Base-by-base conservation (phyloP, 352 stramenopile genomes). In the Globisporangium viniferum region DNA sequence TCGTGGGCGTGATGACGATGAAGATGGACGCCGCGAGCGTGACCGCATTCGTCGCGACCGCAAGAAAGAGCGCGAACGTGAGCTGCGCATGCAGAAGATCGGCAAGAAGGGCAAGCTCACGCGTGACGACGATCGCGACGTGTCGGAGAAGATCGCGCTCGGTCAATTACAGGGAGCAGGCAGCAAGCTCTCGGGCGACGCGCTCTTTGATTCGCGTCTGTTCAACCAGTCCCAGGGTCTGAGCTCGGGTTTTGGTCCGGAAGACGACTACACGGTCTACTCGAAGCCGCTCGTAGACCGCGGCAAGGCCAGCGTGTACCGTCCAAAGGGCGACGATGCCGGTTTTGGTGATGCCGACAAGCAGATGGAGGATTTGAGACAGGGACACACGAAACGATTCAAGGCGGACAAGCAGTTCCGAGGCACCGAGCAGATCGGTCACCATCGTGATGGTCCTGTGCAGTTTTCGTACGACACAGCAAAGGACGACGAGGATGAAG, bases 221-320 rank as follows among this genome's bases (percentile, higher is more conserved):
- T 99, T 99, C 73, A 99, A 99, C 76, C 97, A 99, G 80, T 98
- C 89, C 31, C 91, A 97, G 35, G 98, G 98, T 12, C 83, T 99
- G 61, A 88, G 93, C 68, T 92, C 91, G 24, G 97, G 97, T 35
- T 99, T 99, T 85, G 97, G 97, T 9, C 77, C 79, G 5, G 97
- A 99, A 22, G 97, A 99, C 70, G 98, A 99, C 51, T 99, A 99
- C 81, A 99, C 97, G 69, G 91, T 98, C 1, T 99, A 99, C 80
- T 97, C 84, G 8, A 99, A 99, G 77, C 96, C 97, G 14, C 87
- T 99, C 73, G 97, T 99, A 55, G 90, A 97, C 66, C 88, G 91
- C 12, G 90, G 90, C 55, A 94, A 96, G 66, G 89, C 87, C 3
- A 94, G 84, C 33, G 88, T 97, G 62, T 97, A 97, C 73, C 88